Conservation (phyloP, 495 filamentous ascomycete species). For the Amorphotheca resinae region DNA sequence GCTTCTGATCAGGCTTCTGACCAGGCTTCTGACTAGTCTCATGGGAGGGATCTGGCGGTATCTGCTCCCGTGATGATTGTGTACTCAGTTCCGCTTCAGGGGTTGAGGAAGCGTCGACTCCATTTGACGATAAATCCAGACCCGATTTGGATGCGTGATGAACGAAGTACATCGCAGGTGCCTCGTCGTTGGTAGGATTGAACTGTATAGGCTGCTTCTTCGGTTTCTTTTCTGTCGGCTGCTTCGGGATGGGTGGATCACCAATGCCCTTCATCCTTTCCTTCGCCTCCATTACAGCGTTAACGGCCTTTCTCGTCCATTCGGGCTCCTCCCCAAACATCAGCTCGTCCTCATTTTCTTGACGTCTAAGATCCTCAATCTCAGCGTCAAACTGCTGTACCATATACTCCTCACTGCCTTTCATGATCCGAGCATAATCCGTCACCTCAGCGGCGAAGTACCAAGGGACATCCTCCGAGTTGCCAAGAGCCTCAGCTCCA, state of each 20-base stretch:
- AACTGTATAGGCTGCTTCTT: conserved; percentile 28
- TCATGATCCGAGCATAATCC: conserved; percentile 94
- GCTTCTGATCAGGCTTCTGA: not conserved
- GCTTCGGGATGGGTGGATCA: conserved; percentile 48
- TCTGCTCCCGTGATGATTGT: not conserved
- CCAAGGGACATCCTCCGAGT: conserved; percentile 77
- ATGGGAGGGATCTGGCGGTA: not conserved
- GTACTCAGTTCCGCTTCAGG: conserved; percentile 7
- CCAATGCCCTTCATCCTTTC: conserved; percentile 61
- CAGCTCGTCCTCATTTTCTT: conserved; percentile 80
- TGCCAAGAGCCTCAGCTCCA: conserved; percentile 51
- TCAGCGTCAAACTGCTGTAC: conserved; percentile 62
- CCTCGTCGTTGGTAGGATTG: conserved; percentile 30
- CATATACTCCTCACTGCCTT: conserved; percentile 86
- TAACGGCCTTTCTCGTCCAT: conserved; percentile 78
- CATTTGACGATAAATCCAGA: conserved; percentile 12
- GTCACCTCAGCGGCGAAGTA: conserved; percentile 85
- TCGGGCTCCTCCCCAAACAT: conserved; percentile 88
- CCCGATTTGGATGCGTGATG: conserved; percentile 35
- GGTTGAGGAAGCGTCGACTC: not conserved
- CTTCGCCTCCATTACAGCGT: conserved; percentile 55
- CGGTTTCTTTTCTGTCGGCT: conserved; percentile 33
- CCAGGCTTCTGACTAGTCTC: not conserved
- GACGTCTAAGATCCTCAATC: conserved; percentile 55
- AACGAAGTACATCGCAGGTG: conserved; percentile 41